These are phyloP conservation scores for Pseudevernia furfuracea DNA, from an alignment of 495 filamentous ascomycete species.

Conservation along the genomic window DNA sequence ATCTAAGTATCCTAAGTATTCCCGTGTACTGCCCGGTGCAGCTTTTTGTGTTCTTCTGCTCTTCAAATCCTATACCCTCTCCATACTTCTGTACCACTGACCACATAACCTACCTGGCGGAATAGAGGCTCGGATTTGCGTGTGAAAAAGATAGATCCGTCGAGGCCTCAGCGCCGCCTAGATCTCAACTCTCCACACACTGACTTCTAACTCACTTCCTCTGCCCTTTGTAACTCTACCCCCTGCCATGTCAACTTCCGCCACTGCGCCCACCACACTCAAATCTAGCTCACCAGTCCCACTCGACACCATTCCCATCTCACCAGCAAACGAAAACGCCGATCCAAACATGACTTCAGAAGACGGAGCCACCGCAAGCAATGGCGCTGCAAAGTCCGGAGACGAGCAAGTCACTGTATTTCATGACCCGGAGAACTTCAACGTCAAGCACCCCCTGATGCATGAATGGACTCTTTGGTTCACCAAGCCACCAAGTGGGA, in stretches of 20 bases:
- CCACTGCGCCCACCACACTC: constrained; percentile 14
- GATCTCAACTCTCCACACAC: not conserved
- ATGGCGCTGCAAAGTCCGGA: constrained; percentile 34
- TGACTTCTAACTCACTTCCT: not conserved
- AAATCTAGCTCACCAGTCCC: constrained; percentile 38
- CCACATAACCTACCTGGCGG: too few species aligned
- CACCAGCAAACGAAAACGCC: constrained; percentile 17
- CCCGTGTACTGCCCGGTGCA: constrained; percentile 7
- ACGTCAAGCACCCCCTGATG: constrained; percentile 94
- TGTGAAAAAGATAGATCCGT: not conserved
- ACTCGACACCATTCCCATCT: constrained; percentile 64
- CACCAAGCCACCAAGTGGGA: constrained; percentile 95
- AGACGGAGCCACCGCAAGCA: constrained; percentile 33
- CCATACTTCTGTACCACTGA: not conserved
- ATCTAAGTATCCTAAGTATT: too few species aligned
- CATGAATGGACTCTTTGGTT: constrained; percentile 99
- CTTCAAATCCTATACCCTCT: not conserved
- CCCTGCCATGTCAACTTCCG: constrained; percentile 23
- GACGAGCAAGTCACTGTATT: constrained; percentile 78
- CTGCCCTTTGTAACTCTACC: not conserved
- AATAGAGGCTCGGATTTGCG: too few species aligned
- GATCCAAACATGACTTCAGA: constrained; percentile 20
- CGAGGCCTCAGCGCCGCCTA: not conserved
- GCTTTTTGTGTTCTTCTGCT: not conserved
- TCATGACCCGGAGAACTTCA: constrained; percentile 96